Conservation (phyloP, 1,284 basidiomycete species). For the Mycena sp. region DNA sequence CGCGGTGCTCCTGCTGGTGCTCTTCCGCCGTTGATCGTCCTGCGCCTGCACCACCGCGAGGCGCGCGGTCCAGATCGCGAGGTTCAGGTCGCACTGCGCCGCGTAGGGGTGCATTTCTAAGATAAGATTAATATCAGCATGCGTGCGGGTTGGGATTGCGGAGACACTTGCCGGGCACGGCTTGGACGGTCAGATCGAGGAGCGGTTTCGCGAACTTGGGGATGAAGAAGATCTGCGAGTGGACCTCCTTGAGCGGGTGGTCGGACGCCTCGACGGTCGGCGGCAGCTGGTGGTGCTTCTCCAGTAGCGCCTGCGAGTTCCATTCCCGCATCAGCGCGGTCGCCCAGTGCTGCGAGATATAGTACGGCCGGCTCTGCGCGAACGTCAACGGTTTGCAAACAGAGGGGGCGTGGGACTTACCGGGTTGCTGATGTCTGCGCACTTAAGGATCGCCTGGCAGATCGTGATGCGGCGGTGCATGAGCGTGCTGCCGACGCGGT, state of each 20-base stretch:
- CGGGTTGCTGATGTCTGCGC: constrained; percentile 96
- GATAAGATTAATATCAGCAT: constrained; percentile 39
- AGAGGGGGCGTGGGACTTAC: constrained; percentile 57
- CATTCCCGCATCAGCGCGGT: constrained; percentile 89
- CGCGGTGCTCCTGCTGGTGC: background rate
- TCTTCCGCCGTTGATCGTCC: constrained; percentile 3
- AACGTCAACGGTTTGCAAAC: too few relatives aligned
- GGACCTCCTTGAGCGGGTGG: constrained; percentile 79
- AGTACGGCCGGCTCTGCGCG: constrained; percentile 92
- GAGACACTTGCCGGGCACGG: constrained; percentile 73
- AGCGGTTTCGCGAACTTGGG: constrained; percentile 84
- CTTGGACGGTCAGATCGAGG: constrained; percentile 76
- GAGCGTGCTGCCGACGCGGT: constrained; percentile 48
- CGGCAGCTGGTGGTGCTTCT: constrained; percentile 80
- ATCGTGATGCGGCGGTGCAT: constrained; percentile 70
- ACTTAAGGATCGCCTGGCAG: constrained; percentile 94
- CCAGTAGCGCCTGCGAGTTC: constrained; percentile 86
- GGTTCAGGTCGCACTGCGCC: constrained; percentile 71
- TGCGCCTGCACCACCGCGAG: constrained; percentile 49
- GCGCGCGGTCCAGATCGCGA: constrained; percentile 70
- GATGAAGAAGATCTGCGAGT: constrained; percentile 92
- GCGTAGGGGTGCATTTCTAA: constrained; percentile 73
- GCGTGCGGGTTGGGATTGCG: background rate
- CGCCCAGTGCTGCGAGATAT: constrained; percentile 92
- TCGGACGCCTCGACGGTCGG: constrained; percentile 74